Percentiles rank a stretch among this genome's conserved stretches.
Evolutionary conservation across 1,139 yeast species (phyloP).

Genomic region (Pneumocystis carinii): DNA sequence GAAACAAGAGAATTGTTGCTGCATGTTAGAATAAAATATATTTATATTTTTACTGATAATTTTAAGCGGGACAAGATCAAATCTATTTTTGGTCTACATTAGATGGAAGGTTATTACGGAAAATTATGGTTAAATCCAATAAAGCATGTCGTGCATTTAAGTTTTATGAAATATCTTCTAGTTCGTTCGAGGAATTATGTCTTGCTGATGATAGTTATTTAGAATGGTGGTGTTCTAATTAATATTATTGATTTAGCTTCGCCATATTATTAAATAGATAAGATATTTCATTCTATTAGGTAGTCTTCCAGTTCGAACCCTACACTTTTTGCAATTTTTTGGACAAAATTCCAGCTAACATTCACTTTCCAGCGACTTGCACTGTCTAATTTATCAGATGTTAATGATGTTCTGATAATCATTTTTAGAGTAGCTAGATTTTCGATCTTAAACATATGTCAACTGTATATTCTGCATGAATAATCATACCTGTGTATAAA

Average conservation of each 20-base stretch:
- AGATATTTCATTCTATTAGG: constrained; percentile 28
- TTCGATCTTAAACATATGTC: constrained; percentile 41
- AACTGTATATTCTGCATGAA: constrained; percentile 30
- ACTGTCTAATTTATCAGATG: constrained; percentile 45
- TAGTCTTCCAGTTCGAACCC: constrained; percentile 43
- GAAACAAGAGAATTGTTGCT: constrained; percentile 1
- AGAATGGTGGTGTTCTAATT: constrained; percentile 7
- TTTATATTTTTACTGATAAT: not conserved
- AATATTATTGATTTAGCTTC: constrained; percentile 20
- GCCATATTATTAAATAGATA: constrained; percentile 43
- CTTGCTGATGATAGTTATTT: constrained; percentile 45
- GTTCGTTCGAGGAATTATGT: constrained; percentile 48
- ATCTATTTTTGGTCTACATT: constrained; percentile 6
- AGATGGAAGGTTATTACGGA: constrained; percentile 32
- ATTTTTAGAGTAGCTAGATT: constrained; percentile 43
- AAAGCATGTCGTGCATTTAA: constrained; percentile 33
- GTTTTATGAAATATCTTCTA: constrained; percentile 45
- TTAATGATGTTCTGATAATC: constrained; percentile 27
- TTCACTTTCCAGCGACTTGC: constrained; percentile 47
- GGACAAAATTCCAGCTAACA: constrained; percentile 39
- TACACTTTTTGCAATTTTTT: constrained; percentile 37
- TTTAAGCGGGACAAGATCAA: not conserved
- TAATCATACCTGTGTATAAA: constrained; percentile 12
- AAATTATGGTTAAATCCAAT: constrained; percentile 43
- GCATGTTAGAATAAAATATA: constrained; percentile 5